Base-by-base conservation (phyloP, 2,329 filamentous ascomycete species). In the Colletotrichum gloeosporioides region DNA sequence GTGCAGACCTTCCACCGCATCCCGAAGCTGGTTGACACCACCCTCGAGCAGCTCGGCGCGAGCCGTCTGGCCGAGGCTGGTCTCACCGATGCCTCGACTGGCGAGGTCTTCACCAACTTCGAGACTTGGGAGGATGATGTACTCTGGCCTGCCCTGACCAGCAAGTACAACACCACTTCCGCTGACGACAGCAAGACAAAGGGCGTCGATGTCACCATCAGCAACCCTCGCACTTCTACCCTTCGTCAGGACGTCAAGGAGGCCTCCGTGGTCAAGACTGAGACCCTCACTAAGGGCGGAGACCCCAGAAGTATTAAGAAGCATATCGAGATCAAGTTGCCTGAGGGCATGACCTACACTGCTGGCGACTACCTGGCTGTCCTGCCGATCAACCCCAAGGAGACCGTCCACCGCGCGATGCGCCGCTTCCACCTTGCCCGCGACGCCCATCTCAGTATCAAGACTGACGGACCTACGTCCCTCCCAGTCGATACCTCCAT, bases 281-380 rank as follows among this genome's bases (percentile, higher is more conserved):
- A 85, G 36, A 80, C 85, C 0, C 84, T 94, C n/a, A 92, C 88
- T 1, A 74, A 63, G 61, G 66, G 61, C 83, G 86, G 84, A 5
- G 86, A 85, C 34, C 22, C 59, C 49, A 82, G 22, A 79, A 88
- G 86, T 1, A 88, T 88, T 34, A 95, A 95, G 86, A 90, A 90
- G 29, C 89, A 93, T 77, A 89, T 95, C n/a, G 91, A 92, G 79
- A 91, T 96, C 49, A 90, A 91, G 77, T 87, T 96, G 2, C 94
- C 95, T 0, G 90, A 88, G 0, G 91, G 89, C 68, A 88, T 92
- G 87, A 89, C 88, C 0, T 96, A 96, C 83, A 89, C 90, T 36
- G 90, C 93, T 3, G 95, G 95, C 15, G 95, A 96, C 81, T 96
- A 97, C 81, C 89, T 96, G 1, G 93, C 93, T 0, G 87, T 96